Base-by-base conservation (phyloP, 768 basidiomycete species). In the Butyriboletus loyo region DNA sequence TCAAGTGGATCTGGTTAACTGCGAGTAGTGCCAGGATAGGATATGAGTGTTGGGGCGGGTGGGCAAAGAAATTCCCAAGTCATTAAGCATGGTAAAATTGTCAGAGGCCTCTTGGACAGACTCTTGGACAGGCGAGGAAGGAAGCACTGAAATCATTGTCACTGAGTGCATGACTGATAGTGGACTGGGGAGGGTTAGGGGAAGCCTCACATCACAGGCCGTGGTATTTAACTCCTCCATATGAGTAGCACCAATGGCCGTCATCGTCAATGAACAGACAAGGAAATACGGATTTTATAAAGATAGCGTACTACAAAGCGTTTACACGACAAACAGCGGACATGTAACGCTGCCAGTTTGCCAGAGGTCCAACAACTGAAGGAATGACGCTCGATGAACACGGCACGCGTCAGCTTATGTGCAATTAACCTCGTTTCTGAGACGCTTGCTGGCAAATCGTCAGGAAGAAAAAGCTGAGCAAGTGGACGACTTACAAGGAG, bases 401-500 rank as follows among this genome's bases (percentile, higher is more conserved):
- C 2, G 6, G 32, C 19, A 48, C 37, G 24, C 10, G 5, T 13
- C 8, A n/a, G 5, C n/a, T 42, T 7, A 10, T 2, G 25, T 15
- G 15, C 13, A 28, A 7, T 24, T 59, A 68, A 6, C 60, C 47
- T 53, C 67, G 65, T 50, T 68, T 68, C 54, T 68, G 67, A 15
- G 66, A 53, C 7, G 67, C 64, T 64, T 68, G 25, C n/a, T 25
- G 15, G 10, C 1, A 7, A 32, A 37, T 8, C 17, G 24, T 57
- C 28, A 64, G 28, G 1, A 8, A 22, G 7, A n/a, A 22, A 46
- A 9, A 13, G n/a, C 6, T 0, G 2, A 22, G 50, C 15, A 35
- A 7, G 9, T 14, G 4, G 19, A n/a, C 44, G 14, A 67, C 82
- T 70, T 54, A 87, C 86, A 56, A 86, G 72, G 62, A 82, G 88